Evolutionary conservation across 805 yeast genomes (phyloP), one percentile per base, ranked within the genome.

Genomic region (Debaryomyces castellii): DNA sequence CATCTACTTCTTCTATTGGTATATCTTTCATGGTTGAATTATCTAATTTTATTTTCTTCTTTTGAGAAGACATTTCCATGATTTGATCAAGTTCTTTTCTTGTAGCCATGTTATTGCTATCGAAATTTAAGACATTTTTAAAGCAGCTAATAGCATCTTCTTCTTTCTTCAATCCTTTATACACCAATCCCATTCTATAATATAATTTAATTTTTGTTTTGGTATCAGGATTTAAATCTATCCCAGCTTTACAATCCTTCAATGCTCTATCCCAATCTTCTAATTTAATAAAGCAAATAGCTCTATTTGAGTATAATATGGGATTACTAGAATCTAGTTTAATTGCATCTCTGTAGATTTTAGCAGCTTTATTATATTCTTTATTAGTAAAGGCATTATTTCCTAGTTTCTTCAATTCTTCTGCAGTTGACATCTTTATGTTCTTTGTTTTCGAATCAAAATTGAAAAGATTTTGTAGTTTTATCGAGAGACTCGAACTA

Each of bases 291-390:
- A 77, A 73, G n/a, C 88, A 73, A 69, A 82, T 81, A 0, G 94
- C 86, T 37, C 85, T 64, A 57, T 87, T 87, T n/a, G 91, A 77
- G 57, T 74, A 82, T 1, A 82, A 65, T 0, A 83, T 73, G 0
- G 90, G 75, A 48, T 81, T 78, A 0, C 51, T 30, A 0, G 82
- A 74, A 41, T 78, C 78, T 14, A 70, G 25, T 7, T 63, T 63
- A 30, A 83, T 69, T 3, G 91, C 89, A 41, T 77, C 74, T 9
- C 78, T 60, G 59, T 87, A 87, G 0, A 71, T 60, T 20, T 69
- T 58, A 1, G 78, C 76, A 0, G 94, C 89, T 23, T 68, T 67
- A 4, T 51, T 51, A 56, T 61, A 85, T 39, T 81, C 65, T 10
- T 69, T 64, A 1, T 49, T 48, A 5, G 68, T 54, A 60, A 81